Evolutionary conservation across 768 basidiomycete genomes (phyloP), one percentile per base, ranked within the genome.

Genomic region (Mycena vulgaris): DNA sequence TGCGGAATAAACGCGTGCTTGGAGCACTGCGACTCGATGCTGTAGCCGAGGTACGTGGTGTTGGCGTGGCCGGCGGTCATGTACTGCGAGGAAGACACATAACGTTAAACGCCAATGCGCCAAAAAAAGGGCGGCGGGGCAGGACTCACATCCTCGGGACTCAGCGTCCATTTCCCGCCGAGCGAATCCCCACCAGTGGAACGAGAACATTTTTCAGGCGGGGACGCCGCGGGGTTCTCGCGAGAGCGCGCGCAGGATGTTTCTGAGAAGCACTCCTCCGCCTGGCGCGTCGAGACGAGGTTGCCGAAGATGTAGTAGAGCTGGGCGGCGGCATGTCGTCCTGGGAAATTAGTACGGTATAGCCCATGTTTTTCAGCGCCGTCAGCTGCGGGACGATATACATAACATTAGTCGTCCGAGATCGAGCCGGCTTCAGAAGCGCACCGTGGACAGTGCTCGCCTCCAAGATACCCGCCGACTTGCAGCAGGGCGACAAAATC

Each of bases 221-320:
- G 62, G 51, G 37, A 63, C 52, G 2, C 61, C 61, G 27, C 13
- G 19, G 62, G 62, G 27, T 53, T 63, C 21, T 2, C 39, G 1
- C 28, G 37, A 14, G 51, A 28, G 16, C 62, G 53, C 23, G 10
- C 51, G 40, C n/a, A n/a, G n/a, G n/a, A n/a, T n/a, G n/a, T n/a
- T n/a, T n/a, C n/a, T n/a, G n/a, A n/a, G n/a, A n/a, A n/a, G n/a
- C n/a, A n/a, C n/a, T n/a, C n/a, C n/a, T n/a, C n/a, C n/a, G n/a
- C n/a, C n/a, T n/a, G n/a, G n/a, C n/a, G n/a, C n/a, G n/a, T n/a
- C n/a, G n/a, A n/a, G 51, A 83, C 78, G 25, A 82, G 73, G 62
- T 78, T 75, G 4, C 78, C 79, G 64, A 80, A 81, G 62, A 80
- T 73, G 2, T 75, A 77, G 64, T 83, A 80, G 59, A 78, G 74